These are phyloP conservation scores for Pseudozyma pruni DNA, from an alignment of 1,284 basidiomycete genomes.

Conservation along the genomic window DNA sequence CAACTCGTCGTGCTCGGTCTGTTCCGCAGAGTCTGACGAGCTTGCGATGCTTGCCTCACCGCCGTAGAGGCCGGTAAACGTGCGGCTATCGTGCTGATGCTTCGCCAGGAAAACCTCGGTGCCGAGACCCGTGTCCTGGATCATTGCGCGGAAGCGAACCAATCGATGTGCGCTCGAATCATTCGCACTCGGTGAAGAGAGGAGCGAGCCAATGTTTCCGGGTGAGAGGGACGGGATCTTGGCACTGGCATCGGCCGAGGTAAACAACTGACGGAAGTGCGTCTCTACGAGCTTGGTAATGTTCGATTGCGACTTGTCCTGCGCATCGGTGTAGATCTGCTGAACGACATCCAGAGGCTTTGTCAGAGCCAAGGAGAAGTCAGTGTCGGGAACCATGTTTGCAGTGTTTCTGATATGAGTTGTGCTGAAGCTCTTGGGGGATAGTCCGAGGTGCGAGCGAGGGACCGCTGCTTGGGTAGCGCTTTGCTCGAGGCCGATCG, in stretches of 20 bases:
- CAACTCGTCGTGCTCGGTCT: conserved; percentile 13
- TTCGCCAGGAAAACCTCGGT: conserved; percentile 63
- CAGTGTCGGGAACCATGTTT: conserved; percentile 52
- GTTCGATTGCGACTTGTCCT: conserved; percentile 33
- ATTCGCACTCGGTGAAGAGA: conserved; percentile 3
- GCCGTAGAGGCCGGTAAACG: conserved; percentile 51
- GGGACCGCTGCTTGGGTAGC: not conserved
- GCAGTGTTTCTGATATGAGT: not conserved
- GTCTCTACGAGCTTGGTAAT: conserved; percentile 37
- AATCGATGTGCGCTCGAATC: conserved; percentile 50
- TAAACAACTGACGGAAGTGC: conserved; percentile 42
- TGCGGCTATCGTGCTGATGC: conserved; percentile 40
- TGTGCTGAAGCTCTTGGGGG: conserved; percentile 1
- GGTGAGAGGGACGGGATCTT: conserved; percentile 44
- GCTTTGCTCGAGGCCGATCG: not conserved
- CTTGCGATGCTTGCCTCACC: conserved; percentile 17
- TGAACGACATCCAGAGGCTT: conserved; percentile 47
- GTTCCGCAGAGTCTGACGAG: not conserved
- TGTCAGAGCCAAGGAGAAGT: conserved; percentile 47
- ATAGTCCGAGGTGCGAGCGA: not conserved
- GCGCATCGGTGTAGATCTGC: conserved; percentile 33
- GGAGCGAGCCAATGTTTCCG: conserved; percentile 17
- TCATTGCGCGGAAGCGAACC: conserved; percentile 67
- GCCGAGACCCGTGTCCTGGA: conserved; percentile 68
- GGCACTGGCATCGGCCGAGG: conserved; percentile 31